phyloP scores from a whole-genome alignment of 306 rosid genomes.

The Vachellia collinsii region DNA sequence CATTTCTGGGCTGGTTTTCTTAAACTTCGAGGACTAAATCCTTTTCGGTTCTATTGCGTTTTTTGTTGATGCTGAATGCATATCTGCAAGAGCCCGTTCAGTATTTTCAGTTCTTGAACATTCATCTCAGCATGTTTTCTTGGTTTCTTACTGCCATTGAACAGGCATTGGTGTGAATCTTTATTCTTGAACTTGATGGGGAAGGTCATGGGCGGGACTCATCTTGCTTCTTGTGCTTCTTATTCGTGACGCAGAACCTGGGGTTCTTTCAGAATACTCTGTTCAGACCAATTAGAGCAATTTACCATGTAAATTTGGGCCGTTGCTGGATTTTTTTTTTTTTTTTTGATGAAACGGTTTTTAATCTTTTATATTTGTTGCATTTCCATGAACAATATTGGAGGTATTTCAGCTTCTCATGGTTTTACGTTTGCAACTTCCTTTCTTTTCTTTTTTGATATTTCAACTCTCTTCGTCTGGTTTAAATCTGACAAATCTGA shows the following conservation, averaged over 20 bases:
- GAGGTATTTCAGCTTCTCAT: conserved; percentile 17
- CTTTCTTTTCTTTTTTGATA: background rate
- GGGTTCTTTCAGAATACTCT: conserved; percentile 26
- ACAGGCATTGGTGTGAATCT: conserved; percentile 45
- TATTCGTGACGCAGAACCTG: conserved; percentile 26
- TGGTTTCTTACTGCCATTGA: conserved; percentile 32
- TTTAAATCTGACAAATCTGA: conserved; percentile 47
- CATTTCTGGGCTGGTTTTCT: conserved; percentile 31
- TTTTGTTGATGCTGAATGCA: conserved; percentile 38
- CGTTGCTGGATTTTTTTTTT: background rate
- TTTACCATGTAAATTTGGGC: conserved; percentile 19
- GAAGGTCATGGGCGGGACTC: conserved; percentile 20
- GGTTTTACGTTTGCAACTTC: background rate
- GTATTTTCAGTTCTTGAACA: conserved; percentile 23
- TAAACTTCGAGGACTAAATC: conserved; percentile 35
- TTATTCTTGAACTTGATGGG: conserved; percentile 21
- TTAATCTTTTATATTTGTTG: background rate
- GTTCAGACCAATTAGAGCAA: conserved; percentile 40
- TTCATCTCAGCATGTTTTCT: conserved; percentile 16
- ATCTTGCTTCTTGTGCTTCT: conserved; percentile 17
- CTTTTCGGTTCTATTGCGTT: conserved; percentile 29
- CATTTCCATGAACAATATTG: conserved; percentile 16
- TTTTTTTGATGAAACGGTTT: background rate
- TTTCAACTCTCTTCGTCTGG: conserved; percentile 43
- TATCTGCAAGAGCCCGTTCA: conserved; percentile 36